Base-by-base conservation (phyloP, 371 early-diverging fungal genomes). In the Circinella minor region DNA sequence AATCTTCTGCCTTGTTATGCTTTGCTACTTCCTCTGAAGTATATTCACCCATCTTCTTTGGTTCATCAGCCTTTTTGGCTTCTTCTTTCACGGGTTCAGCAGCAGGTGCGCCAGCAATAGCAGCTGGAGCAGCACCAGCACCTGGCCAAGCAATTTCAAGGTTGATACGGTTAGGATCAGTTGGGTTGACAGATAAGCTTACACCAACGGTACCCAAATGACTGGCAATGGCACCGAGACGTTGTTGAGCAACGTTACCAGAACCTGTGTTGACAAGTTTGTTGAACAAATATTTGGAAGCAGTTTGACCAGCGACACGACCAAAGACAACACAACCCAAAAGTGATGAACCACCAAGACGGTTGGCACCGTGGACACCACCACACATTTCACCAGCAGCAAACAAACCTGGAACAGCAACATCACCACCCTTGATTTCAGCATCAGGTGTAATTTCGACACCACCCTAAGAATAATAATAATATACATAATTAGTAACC, bases 271-370 rank as follows among this genome's bases (percentile, higher is more conserved):
- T 85, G 64, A 85, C 79, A 37, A 86, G 88, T 74, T 82, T 83
- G 66, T 81, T 69, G 71, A 93, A 84, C 18, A 90, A 76, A 76
- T 92, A 90, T 13, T 81, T 67, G n/a, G 90, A 79, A 62, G 93
- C 94, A 39, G 86, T 75, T 76, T 87, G 84, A 70, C 97, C 98
- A 54, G 98, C 96, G 48, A 95, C 95, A 75, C 98, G 93, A 63
- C 98, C 98, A 87, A 92, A 98, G 64, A 98, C 98, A 27, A 96
- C 97, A 77, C 98, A 98, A 63, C 95, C 98, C 63, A 97, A 86
- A 49, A 84, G 72, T 46, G 84, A 84, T 17, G 84, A 84, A 60
- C 84, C 84, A 72, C 84, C 84, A 38, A 84, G 81, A 77, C 84
- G 84, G 62, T 84, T 84, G 63, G 84, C 84, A 74, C 84, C 84